Base-by-base conservation (phyloP, 805 yeast genomes). In the Monosporozyma aquatica region DNA sequence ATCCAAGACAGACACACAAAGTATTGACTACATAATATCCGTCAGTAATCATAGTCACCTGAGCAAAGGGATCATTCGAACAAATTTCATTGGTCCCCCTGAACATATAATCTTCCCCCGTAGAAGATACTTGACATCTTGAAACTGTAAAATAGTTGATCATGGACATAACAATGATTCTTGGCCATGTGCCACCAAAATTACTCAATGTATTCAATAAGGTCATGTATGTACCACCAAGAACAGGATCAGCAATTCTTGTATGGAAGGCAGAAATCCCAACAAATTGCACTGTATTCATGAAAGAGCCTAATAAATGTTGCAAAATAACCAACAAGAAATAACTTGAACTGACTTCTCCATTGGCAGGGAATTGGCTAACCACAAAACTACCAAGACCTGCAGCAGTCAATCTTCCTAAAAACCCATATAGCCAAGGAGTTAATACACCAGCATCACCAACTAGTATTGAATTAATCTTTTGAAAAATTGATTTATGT, bases 221-320 rank as follows among this genome's bases (percentile, higher is more conserved):
- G 0, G 98, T 92, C 97, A 92, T 90, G 61, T 92, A 92, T 0
- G 98, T 92, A 1, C 98, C 98, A 14, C 98, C 98, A 53, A 92
- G 85, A 15, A 79, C 65, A 0, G 98, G 97, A 59, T 92, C 98
- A 2, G 98, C 95, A 42, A 92, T 84, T 52, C 81, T 79, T 3
- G 97, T 90, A 64, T 90, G 97, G 70, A 92, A 92, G 0, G 97
- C 95, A 56, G 87, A 82, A 34, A 92, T 78, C 1, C 95, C 83
- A 15, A 92, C 97, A 66, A 92, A 90, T 63, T 90, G 97, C 43
- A 92, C 80, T 0, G 98, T 92, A 5, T 87, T 74, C 95, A 90
- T 85, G 63, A 92, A 89, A 8, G 95, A 83, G 14, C 94, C 85
- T 27, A 86, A 59, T 23, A 90, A 69, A 62, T 92, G 97, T 53